These are phyloP conservation scores for Spathaspora girioi DNA, from an alignment of 805 yeast genomes.

Conservation along the genomic window DNA sequence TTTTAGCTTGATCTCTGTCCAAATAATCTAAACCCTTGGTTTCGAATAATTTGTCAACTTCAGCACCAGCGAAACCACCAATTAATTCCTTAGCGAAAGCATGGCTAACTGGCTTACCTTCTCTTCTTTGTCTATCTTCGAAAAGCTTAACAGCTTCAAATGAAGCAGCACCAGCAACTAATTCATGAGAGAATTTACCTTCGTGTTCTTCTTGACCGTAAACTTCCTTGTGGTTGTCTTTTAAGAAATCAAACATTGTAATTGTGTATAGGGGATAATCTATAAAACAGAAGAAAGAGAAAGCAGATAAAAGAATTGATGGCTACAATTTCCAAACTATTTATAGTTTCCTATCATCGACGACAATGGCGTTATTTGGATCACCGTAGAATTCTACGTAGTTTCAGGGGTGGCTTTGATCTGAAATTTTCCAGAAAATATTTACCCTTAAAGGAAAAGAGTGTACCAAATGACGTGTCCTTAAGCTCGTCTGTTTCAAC, in stretches of 20 bases:
- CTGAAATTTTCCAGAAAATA: not conserved
- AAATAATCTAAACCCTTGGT: constrained; percentile 31
- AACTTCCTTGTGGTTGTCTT: constrained; percentile 21
- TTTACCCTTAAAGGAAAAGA: not conserved
- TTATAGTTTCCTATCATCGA: not conserved
- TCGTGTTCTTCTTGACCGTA: constrained; percentile 25
- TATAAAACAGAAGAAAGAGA: not conserved
- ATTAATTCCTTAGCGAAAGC: constrained; percentile 25
- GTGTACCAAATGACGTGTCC: not conserved
- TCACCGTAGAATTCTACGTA: not conserved
- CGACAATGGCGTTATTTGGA: not conserved
- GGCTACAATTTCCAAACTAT: not conserved
- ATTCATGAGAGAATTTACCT: constrained; percentile 28
- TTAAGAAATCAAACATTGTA: constrained; percentile 25
- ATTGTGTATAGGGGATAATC: not conserved
- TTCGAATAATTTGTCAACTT: constrained; percentile 31
- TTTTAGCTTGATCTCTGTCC: constrained; percentile 21
- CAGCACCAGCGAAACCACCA: constrained; percentile 29
- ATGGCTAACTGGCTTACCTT: constrained; percentile 30
- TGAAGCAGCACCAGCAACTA: constrained; percentile 31
- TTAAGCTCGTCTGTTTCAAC: not conserved
- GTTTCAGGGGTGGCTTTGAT: not conserved
- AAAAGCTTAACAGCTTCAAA: constrained; percentile 28
- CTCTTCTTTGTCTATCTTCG: constrained; percentile 28
- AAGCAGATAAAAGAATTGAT: not conserved